Base-by-base conservation (phyloP, 495 filamentous ascomycete species). In the Penicillium cosmopolitanum region DNA sequence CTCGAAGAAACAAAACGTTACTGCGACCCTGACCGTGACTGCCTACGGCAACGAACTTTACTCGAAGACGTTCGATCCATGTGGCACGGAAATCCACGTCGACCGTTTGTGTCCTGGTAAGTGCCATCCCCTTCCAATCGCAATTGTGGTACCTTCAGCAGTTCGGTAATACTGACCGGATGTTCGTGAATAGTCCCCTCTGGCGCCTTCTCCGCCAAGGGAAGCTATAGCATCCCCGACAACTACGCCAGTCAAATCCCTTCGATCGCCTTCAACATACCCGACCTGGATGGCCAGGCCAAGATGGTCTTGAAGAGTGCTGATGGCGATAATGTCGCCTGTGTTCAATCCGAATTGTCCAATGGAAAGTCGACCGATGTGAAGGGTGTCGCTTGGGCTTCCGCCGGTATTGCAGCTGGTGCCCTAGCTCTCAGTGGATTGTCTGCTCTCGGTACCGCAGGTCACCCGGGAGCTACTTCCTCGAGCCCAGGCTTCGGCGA, bases 11-110 rank as follows among this genome's bases (percentile, higher is more conserved):
- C 89, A 95, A 73, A 94, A 96, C 64, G 92, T 98, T 44, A 89
- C 84, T 56, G 93, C 92, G 8, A 71, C 82, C 15, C 76, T 98
- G 51, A 84, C 84, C 44, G 90, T 97, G 40, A 90, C 82, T 33
- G 95, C 95, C 9, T 97, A 97, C 63, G 95, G 95, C 53, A 87
- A 86, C 50, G 69, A 92, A 62, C 82, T 98, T 23, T 97, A 96
- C 73, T 77, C 80, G 13, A 91, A 89, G 51, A 72, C 73, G 8
- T 97, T 98, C 70, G 86, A 96, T 62, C 95, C 95, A 25, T 98
- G 95, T 65, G 79, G 86, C 18, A 52, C 65, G 50, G 75, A 70
- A 12, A 88, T 88, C 5, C 86, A 83, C 56, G 83, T 98, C 25
- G 64, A 77, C 5, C 71, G 91, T 62, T 78, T 98, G 47, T 98